Conservation (phyloP, 148 eudicot genomes). For the Silene latifolia region DNA sequence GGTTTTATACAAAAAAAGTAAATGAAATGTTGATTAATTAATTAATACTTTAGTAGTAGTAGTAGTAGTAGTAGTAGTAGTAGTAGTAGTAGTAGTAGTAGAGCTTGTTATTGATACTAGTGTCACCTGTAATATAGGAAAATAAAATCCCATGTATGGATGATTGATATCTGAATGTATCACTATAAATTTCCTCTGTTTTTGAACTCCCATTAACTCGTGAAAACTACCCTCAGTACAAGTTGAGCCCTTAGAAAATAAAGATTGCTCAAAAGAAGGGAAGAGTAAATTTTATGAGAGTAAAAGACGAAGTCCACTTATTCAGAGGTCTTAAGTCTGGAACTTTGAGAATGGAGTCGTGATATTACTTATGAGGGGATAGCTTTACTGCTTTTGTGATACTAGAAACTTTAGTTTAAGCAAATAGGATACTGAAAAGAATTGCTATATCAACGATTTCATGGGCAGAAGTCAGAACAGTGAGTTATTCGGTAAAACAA, state of each 20-base stretch:
- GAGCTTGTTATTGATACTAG: not conserved
- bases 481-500: slow-evolving; percentile 15
- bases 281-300: no score
- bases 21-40: not conserved
- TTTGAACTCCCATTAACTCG: not conserved
- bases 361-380: not conserved
- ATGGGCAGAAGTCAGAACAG: not conserved
- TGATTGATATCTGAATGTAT: not conserved
- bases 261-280: not conserved
- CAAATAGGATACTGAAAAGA: no score
- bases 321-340: not conserved
- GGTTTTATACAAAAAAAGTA: not conserved
- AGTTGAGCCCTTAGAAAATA: not conserved
- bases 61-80: no score
- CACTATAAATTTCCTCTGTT: not conserved
- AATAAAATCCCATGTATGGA: not conserved
- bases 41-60: not conserved
- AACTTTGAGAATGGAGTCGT: not conserved
- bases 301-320: not conserved
- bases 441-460: not conserved
- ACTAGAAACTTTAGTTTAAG: not conserved
- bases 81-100: no score
- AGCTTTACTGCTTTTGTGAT: not conserved
- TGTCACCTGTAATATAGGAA: no score
- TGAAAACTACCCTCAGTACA: not conserved